phyloP scores from a whole-genome alignment of 2,329 filamentous ascomycete species.

The Fusarium austroafricanum region DNA sequence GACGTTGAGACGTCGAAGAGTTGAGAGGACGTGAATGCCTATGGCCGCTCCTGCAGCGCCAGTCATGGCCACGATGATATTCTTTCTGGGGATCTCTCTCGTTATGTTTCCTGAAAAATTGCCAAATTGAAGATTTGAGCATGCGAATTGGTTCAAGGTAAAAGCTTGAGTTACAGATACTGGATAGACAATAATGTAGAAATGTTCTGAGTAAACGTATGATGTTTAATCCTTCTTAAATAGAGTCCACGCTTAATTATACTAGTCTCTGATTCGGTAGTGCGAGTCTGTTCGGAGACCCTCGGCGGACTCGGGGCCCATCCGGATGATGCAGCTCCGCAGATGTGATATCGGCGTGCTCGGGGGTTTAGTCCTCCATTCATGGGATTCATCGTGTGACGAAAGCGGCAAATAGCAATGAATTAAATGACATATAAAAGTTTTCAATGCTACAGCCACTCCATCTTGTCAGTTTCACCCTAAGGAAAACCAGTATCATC shows the following conservation, averaged over 20 bases:
- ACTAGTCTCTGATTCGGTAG: background rate
- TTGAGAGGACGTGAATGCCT: constrained; percentile 56
- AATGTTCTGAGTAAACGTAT: background rate
- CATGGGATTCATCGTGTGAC: background rate
- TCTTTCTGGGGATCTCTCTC: constrained; percentile 11
- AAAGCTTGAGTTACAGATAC: background rate
- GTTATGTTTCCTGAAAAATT: background rate
- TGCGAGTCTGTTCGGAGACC: background rate
- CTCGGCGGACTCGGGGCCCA: background rate
- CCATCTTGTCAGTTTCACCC: background rate
- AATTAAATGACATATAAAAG: background rate
- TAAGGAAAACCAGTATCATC: background rate
- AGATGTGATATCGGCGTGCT: constrained; percentile 10
- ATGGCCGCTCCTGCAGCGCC: constrained; percentile 61
- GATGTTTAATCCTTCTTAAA: background rate
- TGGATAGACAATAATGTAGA: background rate
- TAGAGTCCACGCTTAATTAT: background rate
- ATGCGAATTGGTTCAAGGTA: accelerated
- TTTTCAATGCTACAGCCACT: background rate
- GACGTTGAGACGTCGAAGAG: constrained; percentile 55
- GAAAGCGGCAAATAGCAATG: background rate
- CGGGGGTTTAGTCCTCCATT: constrained; percentile 3
- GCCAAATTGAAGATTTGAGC: background rate
- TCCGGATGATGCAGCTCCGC: background rate
- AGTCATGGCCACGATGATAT: constrained; percentile 61